A percentile compares a stretch with the other conserved stretches of the same genome.
Evolutionary conservation across 148 eudicot species (phyloP).

Genomic region (Fallopia convolvulus): DNA sequence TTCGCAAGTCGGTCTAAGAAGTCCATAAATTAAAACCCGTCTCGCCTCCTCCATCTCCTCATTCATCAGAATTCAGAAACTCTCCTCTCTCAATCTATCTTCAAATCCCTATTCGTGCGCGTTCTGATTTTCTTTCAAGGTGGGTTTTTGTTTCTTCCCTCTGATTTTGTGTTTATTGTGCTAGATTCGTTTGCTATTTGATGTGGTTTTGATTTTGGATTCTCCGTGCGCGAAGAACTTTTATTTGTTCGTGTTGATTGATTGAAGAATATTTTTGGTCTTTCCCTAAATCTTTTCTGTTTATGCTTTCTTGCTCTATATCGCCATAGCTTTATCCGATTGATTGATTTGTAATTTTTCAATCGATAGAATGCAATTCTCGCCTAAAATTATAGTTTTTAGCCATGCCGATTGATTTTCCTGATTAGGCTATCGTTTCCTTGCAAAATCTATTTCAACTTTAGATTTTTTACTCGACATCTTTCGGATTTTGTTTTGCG

Average conservation of each 20-base stretch:
- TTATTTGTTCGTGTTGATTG: not conserved
- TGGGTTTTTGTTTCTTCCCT: not conserved
- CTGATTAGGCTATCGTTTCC: no score
- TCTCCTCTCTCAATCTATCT: not conserved
- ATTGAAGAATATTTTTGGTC: not conserved
- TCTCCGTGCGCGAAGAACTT: no score
- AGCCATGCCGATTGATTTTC: no score
- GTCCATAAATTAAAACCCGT: not conserved
- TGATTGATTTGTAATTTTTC: no score
- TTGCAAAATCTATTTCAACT: no score
- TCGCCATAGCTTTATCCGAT: no score
- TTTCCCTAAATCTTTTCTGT: not conserved
- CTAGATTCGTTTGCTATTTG: not conserved
- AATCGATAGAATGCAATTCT: not conserved
- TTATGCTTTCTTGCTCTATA: no score
- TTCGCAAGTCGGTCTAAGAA: not conserved
- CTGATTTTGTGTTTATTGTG: not conserved
- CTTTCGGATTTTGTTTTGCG: not conserved
- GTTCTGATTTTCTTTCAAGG: not conserved
- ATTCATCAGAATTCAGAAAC: not conserved
- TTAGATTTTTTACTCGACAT: not conserved
- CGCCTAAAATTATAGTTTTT: not conserved
- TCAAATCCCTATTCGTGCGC: not conserved
- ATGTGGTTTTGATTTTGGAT: not conserved
- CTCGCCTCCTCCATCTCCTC: not conserved